Percentiles rank a stretch among this genome's conserved stretches.
phyloP scores from a whole-genome alignment of 129 eudicot genomes.

The Escallonia rubra region DNA sequence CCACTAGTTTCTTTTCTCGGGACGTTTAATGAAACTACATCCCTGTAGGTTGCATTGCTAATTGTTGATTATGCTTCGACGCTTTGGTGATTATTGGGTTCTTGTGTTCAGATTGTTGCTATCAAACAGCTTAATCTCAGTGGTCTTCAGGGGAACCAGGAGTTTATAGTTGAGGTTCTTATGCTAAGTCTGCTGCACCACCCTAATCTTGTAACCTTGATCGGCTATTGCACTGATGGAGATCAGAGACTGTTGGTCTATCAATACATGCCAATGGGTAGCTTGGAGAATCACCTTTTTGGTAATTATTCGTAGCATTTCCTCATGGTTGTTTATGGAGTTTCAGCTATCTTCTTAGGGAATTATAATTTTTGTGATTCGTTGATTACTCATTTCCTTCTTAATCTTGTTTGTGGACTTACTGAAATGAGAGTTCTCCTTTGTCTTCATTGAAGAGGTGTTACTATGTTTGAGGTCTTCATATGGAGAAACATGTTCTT shows the following conservation, averaged over 20 bases:
- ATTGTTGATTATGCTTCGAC: too few relatives aligned
- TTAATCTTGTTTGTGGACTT: background rate
- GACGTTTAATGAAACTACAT: background rate
- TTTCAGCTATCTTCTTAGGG: background rate
- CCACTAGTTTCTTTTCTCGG: background rate
- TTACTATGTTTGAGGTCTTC: too few relatives aligned
- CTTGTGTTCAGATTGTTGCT: slow-evolving; percentile 65
- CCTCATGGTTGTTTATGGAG: background rate
- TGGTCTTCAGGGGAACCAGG: slow-evolving; percentile 79
- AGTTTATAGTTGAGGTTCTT: slow-evolving; percentile 85
- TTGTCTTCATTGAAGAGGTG: too few relatives aligned
- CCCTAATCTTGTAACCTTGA: slow-evolving; percentile 78
- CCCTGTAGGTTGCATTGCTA: too few relatives aligned
- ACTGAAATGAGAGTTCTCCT: background rate
- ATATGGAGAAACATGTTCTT: too few relatives aligned
- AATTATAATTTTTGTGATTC: background rate
- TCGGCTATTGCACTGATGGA: slow-evolving; percentile 86
- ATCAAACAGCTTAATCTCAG: slow-evolving; percentile 73
- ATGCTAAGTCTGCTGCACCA: slow-evolving; percentile 84
- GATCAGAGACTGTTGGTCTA: slow-evolving; percentile 85
- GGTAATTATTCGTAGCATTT: slow-evolving; percentile 31
- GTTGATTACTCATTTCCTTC: background rate
- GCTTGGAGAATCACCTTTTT: slow-evolving; percentile 83
- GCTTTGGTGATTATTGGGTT: slow-evolving; percentile 10
- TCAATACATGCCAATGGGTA: slow-evolving; percentile 88